A percentile compares a stretch with the other conserved stretches of the same genome.
phyloP scores from a whole-genome alignment of 225 moss, liverwort and hornwort species.

The Rhytidiadelphus loreus region DNA sequence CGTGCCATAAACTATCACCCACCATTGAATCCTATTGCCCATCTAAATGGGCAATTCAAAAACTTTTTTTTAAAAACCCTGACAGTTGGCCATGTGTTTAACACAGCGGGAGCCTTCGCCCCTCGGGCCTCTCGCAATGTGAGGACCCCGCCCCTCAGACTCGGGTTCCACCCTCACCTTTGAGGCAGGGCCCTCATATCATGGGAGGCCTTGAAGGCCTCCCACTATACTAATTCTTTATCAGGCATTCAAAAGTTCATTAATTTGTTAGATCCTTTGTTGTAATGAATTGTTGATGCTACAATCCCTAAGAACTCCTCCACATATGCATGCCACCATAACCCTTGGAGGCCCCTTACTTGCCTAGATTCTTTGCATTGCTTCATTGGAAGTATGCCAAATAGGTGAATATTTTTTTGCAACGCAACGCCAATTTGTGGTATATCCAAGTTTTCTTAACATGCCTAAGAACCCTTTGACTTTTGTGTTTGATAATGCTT shows the following conservation, averaged over 20 bases:
- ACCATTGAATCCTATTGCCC: too few relatives aligned
- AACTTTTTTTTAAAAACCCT: too few relatives aligned
- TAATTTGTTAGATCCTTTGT: fast-evolving
- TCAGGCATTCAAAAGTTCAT: background rate
- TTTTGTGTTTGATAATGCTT: background rate
- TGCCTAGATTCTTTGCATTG: background rate
- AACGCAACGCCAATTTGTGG: fast-evolving
- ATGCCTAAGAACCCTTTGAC: fast-evolving
- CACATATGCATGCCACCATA: too few relatives aligned
- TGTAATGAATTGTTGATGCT: background rate
- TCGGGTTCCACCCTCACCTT: too few relatives aligned
- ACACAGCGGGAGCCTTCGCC: too few relatives aligned
- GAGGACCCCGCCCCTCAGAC: too few relatives aligned
- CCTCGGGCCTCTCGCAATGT: too few relatives aligned
- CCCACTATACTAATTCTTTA: background rate
- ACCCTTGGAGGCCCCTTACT: background rate
- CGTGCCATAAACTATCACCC: too few relatives aligned
- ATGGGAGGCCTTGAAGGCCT: too few relatives aligned
- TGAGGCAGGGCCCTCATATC: too few relatives aligned
- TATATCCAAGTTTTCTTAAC: fast-evolving
- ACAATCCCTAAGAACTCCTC: background rate
- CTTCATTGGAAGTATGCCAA: fast-evolving
- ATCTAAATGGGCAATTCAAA: too few relatives aligned
- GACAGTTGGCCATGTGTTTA: too few relatives aligned
- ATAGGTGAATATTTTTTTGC: fast-evolving